Base-by-base conservation (phyloP, 176 grass and related monocot genomes). In the Aechmea fasciata region DNA sequence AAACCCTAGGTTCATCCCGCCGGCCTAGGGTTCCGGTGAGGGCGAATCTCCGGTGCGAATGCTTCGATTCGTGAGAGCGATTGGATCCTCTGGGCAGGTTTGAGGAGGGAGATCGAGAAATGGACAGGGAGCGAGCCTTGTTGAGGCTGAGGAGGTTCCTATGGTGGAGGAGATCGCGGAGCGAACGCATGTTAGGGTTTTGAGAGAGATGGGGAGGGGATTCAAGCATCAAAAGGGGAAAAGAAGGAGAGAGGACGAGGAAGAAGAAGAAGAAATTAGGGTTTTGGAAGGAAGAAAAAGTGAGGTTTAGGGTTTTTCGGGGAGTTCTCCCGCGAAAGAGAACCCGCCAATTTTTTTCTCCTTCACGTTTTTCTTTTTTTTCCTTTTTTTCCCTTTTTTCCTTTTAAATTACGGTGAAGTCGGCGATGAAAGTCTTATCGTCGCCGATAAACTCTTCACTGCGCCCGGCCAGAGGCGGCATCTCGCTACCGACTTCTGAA, bases 171-270 rank as follows among this genome's bases (percentile, higher is more conserved):
- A 69, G 29, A 18, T 29, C 49, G 28, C 52, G 12, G 14, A 77
- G 47, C 9, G 52, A 57, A 61, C 47, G 75, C 65, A 77, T 77
- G 19, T 3, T 20, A 20, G 19, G 68, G 11, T 9, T 52, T 22
- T 26, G 68, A 70, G 3, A 19, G 4, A 52, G 68, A 20, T 50
- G 48, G 15, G 49, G 19, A 52, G 25, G 50, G 68, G 68, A 18
- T 70, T 70, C 52, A 6, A 70, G 68, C 68, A 70, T 70, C 68
- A 52, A 48, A 13, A n/a, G 10, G 29, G 26, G 12, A 9, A 33
- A 13, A 47, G 26, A 14, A 19, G 48, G 49, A 26, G 11, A 5
- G 48, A 51, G 11, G 15, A 57, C 54, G 54, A 57, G 19, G 54
- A 22, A 9, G 0, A 23, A 0, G 24, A 13, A 23, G 24, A 13